Conservation (phyloP, 108 stramenopile species). For the Mediolabrus comicus region DNA sequence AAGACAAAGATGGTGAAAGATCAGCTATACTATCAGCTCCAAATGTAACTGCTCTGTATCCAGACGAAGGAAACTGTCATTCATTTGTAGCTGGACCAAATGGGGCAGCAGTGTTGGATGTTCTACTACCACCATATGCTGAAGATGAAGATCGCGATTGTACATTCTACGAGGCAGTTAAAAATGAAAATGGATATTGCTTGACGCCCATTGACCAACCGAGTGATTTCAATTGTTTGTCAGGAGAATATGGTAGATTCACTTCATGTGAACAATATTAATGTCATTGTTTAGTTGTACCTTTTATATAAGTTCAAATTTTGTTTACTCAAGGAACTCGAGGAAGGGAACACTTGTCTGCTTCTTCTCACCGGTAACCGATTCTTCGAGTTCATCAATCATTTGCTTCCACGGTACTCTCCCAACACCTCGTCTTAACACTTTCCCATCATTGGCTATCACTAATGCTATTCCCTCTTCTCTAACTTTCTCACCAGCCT, state of each 20-base stretch:
- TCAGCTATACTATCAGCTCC: slow-evolving; percentile 57
- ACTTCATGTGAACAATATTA: slow-evolving; percentile 36
- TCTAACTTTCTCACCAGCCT: slow-evolving; percentile 63
- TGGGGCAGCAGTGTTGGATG: slow-evolving; percentile 92
- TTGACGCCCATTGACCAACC: slow-evolving; percentile 73
- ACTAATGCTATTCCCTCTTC: slow-evolving; percentile 81
- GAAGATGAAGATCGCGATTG: slow-evolving; percentile 80
- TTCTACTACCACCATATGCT: slow-evolving; percentile 93
- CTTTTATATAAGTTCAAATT: too few relatives aligned
- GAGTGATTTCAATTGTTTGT: slow-evolving; percentile 78
- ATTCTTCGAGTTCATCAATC: slow-evolving; percentile 76
- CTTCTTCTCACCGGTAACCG: slow-evolving; percentile 60
- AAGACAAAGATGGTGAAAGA: background rate
- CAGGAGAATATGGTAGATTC: slow-evolving; percentile 67
- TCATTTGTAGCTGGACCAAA: slow-evolving; percentile 86
- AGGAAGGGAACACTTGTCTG: slow-evolving; percentile 29
- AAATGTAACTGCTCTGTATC: slow-evolving; percentile 68
- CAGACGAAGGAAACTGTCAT: slow-evolving; percentile 89
- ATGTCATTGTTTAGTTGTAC: background rate
- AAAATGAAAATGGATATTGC: slow-evolving; percentile 41
- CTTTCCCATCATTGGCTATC: slow-evolving; percentile 70
- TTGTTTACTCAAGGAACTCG: slow-evolving; percentile 40
- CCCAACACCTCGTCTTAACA: slow-evolving; percentile 76
- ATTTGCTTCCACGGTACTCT: slow-evolving; percentile 83
- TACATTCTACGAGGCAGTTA: slow-evolving; percentile 80